These are phyloP conservation scores for Microbotryum violaceum DNA, from an alignment of 1,284 basidiomycete genomes.

Conservation along the genomic window DNA sequence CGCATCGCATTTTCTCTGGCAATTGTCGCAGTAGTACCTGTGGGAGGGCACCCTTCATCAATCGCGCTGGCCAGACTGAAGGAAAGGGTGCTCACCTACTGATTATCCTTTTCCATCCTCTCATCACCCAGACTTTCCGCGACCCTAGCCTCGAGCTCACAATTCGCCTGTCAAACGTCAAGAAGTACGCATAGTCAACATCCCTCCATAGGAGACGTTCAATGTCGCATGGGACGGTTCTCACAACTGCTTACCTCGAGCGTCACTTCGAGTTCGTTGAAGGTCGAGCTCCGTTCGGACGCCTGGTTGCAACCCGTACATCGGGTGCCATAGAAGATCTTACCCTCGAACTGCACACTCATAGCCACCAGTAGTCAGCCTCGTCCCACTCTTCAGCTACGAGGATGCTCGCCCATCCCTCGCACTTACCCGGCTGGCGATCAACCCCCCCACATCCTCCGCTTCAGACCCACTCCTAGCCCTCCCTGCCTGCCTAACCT, in stretches of 20 bases:
- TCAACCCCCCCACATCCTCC: constrained; percentile 1
- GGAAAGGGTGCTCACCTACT: constrained; percentile 44
- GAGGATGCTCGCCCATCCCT: no score
- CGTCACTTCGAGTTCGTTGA: constrained; percentile 77
- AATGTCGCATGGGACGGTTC: no score
- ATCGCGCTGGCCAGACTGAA: neutral
- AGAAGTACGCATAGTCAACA: no score
- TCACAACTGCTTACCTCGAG: constrained; percentile 51
- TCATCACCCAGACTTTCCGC: constrained; percentile 57
- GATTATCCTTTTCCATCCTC: constrained; percentile 67
- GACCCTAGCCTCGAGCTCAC: constrained; percentile 60
- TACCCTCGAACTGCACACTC: constrained; percentile 67
- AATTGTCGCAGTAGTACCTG: constrained; percentile 70
- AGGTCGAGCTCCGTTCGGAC: constrained; percentile 58
- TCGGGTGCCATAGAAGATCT: constrained; percentile 64
- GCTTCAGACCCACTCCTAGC: constrained; percentile 10
- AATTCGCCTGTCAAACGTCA: constrained; percentile 1
- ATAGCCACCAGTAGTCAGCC: neutral
- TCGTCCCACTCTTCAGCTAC: neutral
- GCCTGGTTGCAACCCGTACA: constrained; percentile 61
- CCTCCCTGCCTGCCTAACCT: constrained; percentile 64
- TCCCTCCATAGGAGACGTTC: no score
- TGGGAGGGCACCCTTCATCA: neutral
- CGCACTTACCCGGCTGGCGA: constrained; percentile 11
- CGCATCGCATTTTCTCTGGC: constrained; percentile 63